phyloP scores from a whole-genome alignment of 306 rosid species.

The Cucurbita moschata region DNA sequence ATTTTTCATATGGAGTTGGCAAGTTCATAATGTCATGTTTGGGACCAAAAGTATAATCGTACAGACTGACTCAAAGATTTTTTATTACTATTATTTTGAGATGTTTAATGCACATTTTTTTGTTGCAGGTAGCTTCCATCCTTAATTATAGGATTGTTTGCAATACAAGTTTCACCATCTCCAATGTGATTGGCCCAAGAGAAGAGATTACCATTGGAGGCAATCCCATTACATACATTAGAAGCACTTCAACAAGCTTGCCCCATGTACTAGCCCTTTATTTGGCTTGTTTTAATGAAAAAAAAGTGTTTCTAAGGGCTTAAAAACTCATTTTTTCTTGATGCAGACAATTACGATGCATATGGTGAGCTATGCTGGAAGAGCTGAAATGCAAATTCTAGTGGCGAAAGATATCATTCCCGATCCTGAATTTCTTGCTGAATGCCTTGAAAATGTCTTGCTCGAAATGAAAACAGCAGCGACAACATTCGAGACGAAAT shows the following conservation, averaged over 20 bases:
- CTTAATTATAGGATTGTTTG: constrained; percentile 59
- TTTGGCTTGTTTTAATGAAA: no score
- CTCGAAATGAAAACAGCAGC: constrained; percentile 57
- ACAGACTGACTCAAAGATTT: background rate
- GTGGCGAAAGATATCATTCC: constrained; percentile 87
- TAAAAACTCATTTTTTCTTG: background rate
- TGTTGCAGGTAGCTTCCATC: constrained; percentile 50
- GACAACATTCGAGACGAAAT: background rate
- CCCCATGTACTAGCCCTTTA: constrained; percentile 41
- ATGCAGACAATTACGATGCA: constrained; percentile 66
- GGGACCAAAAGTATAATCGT: constrained; percentile 48
- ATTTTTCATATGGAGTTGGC: constrained; percentile 41
- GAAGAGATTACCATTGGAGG: constrained; percentile 45
- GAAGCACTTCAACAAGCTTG: constrained; percentile 57
- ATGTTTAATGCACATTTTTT: background rate
- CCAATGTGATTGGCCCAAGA: constrained; percentile 78
- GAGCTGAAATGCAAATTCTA: constrained; percentile 79
- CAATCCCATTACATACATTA: constrained; percentile 58
- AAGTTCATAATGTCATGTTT: constrained; percentile 33
- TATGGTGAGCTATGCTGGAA: constrained; percentile 83
- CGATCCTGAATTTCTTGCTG: constrained; percentile 66
- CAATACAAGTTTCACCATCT: constrained; percentile 66
- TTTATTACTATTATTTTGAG: no score
- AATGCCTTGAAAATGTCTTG: constrained; percentile 79
- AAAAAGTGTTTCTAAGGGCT: no score